Evolutionary conservation across 257 asterid genomes (phyloP).

Genomic region (Plantago ovata): DNA sequence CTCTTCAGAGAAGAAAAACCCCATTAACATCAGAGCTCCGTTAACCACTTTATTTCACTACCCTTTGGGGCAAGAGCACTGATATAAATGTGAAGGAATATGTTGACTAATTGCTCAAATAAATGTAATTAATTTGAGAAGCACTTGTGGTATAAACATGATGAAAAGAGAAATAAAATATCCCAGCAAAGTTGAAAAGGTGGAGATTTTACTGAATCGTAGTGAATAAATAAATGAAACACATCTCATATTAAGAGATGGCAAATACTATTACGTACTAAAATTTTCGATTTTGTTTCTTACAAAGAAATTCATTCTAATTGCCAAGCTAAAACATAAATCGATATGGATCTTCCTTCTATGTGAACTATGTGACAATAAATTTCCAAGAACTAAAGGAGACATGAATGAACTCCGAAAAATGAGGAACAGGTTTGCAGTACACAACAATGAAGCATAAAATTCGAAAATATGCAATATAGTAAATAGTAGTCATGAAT

Average conservation of each 20-base stretch:
- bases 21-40: not conserved
- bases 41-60: not conserved
- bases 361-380: not conserved
- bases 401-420: not conserved
- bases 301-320: too few relatives aligned
- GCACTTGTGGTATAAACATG: too few relatives aligned
- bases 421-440: too few relatives aligned
- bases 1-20: conserved; percentile 31
- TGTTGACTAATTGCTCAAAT: not conserved
- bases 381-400: not conserved
- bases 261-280: too few relatives aligned
- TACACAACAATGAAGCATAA: too few relatives aligned
- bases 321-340: too few relatives aligned
- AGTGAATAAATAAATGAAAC: too few relatives aligned
- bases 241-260: too few relatives aligned
- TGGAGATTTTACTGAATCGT: not conserved
- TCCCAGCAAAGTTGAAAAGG: not conserved
- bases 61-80: not conserved
- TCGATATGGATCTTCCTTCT: too few relatives aligned
- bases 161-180: not conserved
- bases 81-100: not conserved
- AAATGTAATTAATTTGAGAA: not conserved
- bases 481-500: too few relatives aligned
- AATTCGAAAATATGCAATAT: too few relatives aligned
- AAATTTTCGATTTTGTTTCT: too few relatives aligned